Percentiles rank a stretch among this genome's conserved stretches.
These are phyloP conservation scores for Podaxis sp. DNA, from an alignment of 768 basidiomycete species.

Conservation along the genomic window DNA sequence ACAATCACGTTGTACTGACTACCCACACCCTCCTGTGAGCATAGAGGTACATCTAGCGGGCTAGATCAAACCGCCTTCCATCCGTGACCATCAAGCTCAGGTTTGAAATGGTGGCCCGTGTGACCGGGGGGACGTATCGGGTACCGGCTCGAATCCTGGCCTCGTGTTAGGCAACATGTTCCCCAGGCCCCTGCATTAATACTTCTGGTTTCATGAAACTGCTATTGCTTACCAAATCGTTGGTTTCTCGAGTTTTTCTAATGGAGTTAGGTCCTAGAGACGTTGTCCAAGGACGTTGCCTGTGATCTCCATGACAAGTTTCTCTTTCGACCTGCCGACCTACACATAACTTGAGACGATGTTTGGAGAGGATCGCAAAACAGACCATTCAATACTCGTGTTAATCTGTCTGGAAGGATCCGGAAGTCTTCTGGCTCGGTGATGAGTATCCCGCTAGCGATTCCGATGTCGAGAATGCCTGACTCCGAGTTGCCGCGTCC, in stretches of 20 bases:
- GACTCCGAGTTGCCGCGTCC: not conserved
- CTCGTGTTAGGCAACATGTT: slow-evolving; percentile 7
- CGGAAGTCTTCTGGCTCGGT: not conserved
- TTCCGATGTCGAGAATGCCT: not conserved
- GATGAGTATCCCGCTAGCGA: not conserved
- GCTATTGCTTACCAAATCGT: slow-evolving; percentile 5
- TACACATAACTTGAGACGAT: not conserved
- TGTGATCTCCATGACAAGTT: not conserved
- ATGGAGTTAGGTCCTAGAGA: not conserved
- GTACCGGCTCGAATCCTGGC: not conserved
- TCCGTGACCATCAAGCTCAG: slow-evolving; percentile 6
- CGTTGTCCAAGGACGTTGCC: not conserved
- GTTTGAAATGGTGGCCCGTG: slow-evolving; percentile 2
- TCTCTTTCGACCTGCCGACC: not conserved
- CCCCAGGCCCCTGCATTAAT: not conserved
- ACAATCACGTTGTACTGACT: slow-evolving; percentile 8
- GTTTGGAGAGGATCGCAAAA: not conserved
- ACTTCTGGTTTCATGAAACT: slow-evolving; percentile 2
- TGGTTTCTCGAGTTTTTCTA: not conserved
- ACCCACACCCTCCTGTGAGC: not conserved
- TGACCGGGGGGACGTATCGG: slow-evolving; percentile 8
- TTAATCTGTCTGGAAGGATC: not conserved
- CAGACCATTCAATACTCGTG: not conserved
- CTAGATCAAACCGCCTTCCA: slow-evolving; percentile 28
- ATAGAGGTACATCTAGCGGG: slow-evolving; percentile 15